phyloP scores from a whole-genome alignment of 2,329 filamentous ascomycete genomes.

The Phialocephala subalpina region DNA sequence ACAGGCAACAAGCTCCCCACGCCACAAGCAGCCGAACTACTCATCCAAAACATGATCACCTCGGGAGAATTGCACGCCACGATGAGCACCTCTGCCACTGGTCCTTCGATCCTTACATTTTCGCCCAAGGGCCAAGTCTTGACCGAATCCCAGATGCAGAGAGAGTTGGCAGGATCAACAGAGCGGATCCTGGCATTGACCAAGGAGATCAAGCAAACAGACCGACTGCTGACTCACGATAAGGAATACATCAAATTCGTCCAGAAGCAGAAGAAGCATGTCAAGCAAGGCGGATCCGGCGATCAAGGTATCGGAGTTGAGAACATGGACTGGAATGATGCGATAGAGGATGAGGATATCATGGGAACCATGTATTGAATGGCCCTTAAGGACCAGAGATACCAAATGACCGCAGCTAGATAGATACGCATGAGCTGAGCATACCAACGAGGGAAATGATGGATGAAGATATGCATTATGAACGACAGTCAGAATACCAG shows the following conservation, averaged over 20 bases:
- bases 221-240: conserved; percentile 61
- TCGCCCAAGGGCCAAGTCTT: conserved; percentile 50
- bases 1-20: conserved; percentile 54
- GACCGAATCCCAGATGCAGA: conserved; percentile 59
- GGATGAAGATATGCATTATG: conserved; percentile 25
- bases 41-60: conserved; percentile 64
- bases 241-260: conserved; percentile 60
- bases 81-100: conserved; percentile 53
- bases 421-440: not conserved
- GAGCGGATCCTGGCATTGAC: conserved; percentile 54
- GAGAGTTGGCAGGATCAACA: conserved; percentile 53
- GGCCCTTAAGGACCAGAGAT: not conserved
- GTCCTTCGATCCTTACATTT: conserved; percentile 61
- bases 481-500: conserved; percentile 8
- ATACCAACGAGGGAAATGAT: conserved; percentile 11
- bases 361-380: conserved; percentile 36
- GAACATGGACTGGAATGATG: conserved; percentile 38
- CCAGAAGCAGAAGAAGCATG: conserved; percentile 50
- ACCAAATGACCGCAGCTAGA: not conserved
- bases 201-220: conserved; percentile 58
- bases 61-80: conserved; percentile 60
- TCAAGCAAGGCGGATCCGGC: conserved; percentile 12
- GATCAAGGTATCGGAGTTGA: conserved; percentile 24
- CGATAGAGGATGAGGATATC: conserved; percentile 43
- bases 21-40: conserved; percentile 52